These are phyloP conservation scores for Solanum microdontum DNA, from an alignment of 257 asterid species.

Conservation along the genomic window DNA sequence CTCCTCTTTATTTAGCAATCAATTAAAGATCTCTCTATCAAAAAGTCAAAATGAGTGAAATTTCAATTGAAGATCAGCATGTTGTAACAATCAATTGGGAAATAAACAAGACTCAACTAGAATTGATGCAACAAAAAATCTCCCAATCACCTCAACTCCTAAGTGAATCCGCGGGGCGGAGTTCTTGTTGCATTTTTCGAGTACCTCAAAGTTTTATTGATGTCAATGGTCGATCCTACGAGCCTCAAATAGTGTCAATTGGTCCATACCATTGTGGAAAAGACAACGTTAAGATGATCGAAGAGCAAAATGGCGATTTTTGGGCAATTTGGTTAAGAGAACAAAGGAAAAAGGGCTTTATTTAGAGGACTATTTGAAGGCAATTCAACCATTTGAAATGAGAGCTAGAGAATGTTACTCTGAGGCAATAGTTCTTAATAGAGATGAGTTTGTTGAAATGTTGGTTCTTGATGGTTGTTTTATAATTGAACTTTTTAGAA, in stretches of 20 bases:
- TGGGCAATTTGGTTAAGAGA: constrained; percentile 41
- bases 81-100: constrained; percentile 28
- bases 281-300: constrained; percentile 49
- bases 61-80: constrained; percentile 1
- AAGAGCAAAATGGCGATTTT: constrained; percentile 89
- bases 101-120: constrained; percentile 36
- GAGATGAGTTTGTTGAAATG: constrained; percentile 67
- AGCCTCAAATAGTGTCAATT: constrained; percentile 60
- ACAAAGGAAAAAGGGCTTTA: constrained; percentile 11
- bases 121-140: constrained; percentile 48
- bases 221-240: constrained; percentile 51
- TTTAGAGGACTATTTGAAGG: constrained; percentile 31
- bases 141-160: constrained; percentile 48
- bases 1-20: background rate
- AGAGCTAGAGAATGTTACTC: constrained; percentile 70
- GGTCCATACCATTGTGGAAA: constrained; percentile 88
- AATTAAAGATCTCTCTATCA: background rate
- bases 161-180: constrained; percentile 59
- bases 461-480: constrained; percentile 86
- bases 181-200: constrained; percentile 67
- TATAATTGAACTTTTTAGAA: constrained; percentile 59
- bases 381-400: constrained; percentile 48
- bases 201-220: constrained; percentile 62
- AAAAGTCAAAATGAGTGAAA: background rate
- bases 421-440: constrained; percentile 5